Evolutionary conservation across 352 stramenopile genomes (phyloP).

Genomic region (Halophytophthora batemanensis): DNA sequence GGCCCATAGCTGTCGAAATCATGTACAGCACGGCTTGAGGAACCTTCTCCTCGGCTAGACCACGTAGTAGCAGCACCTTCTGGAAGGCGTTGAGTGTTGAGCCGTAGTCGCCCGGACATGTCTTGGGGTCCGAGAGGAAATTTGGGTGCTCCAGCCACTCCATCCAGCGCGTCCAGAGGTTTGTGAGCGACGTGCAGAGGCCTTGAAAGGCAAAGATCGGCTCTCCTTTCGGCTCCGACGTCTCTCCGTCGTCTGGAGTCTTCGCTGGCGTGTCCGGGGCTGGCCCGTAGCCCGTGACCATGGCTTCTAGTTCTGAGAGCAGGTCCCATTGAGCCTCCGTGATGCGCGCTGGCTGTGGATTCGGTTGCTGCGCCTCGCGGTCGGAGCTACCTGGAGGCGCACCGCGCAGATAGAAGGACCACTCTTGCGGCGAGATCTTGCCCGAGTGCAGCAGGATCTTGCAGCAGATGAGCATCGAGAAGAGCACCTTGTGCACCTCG

Average conservation of each 20-base stretch:
- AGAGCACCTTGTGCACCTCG: constrained; percentile 92
- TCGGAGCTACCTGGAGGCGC: constrained; percentile 20
- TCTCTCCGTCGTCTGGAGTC: constrained; percentile 11
- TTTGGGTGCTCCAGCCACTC: constrained; percentile 47
- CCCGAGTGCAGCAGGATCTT: constrained; percentile 89
- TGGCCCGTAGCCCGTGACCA: constrained; percentile 32
- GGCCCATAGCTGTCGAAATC: constrained; percentile 85
- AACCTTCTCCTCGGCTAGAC: constrained; percentile 89
- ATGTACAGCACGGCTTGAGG: constrained; percentile 82
- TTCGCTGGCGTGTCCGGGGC: constrained; percentile 2
- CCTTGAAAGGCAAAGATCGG: constrained; percentile 46
- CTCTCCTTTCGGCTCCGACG: no score
- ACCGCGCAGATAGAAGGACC: constrained; percentile 88
- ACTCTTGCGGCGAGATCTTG: constrained; percentile 75
- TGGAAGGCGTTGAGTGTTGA: constrained; percentile 60
- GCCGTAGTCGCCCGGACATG: constrained; percentile 48
- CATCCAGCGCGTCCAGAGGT: constrained; percentile 58
- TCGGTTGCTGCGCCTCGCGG: constrained; percentile 26
- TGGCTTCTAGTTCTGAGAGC: constrained; percentile 67
- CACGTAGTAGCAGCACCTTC: constrained; percentile 71
- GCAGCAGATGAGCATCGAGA: constrained; percentile 93
- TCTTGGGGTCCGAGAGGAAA: constrained; percentile 30
- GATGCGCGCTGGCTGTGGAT: constrained; percentile 68
- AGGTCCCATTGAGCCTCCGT: constrained; percentile 82
- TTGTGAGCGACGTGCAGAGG: constrained; percentile 58